Evolutionary conservation across 2,329 filamentous ascomycete genomes (phyloP).

Genomic region (Fulvia fulva): DNA sequence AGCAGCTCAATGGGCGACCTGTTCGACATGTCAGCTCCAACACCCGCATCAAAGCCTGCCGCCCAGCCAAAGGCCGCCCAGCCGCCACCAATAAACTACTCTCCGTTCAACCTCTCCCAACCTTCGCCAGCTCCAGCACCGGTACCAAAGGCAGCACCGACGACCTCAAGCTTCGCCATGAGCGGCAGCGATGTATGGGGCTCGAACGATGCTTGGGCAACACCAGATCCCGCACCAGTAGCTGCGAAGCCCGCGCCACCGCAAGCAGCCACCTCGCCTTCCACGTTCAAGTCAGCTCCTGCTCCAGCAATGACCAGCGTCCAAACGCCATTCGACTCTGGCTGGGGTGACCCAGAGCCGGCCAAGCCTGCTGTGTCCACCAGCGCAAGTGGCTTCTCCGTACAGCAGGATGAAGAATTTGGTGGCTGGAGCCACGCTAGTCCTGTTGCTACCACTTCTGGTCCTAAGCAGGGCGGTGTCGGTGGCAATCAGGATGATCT

Average conservation of each 20-base stretch:
- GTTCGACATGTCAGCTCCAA: constrained; percentile 62
- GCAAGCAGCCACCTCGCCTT: constrained; percentile 36
- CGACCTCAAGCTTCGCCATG: constrained; percentile 39
- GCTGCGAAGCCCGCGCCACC: constrained; percentile 29
- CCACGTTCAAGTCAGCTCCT: constrained; percentile 41
- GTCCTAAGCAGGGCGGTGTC: constrained; percentile 50
- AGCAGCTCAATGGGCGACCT: constrained; percentile 67
- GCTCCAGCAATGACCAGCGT: constrained; percentile 18
- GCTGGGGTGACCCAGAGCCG: constrained; percentile 61
- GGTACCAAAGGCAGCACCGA: constrained; percentile 32
- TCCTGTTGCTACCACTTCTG: constrained; percentile 40
- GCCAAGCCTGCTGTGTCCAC: constrained; percentile 45
- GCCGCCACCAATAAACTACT: constrained; percentile 34
- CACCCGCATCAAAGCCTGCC: constrained; percentile 35
- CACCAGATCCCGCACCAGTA: constrained; percentile 48
- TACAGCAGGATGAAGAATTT: constrained; percentile 89
- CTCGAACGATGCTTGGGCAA: constrained; percentile 74
- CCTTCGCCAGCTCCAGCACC: constrained; percentile 40
- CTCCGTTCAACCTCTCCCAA: constrained; percentile 74
- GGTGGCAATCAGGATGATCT: constrained; percentile 63
- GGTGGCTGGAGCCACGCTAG: constrained; percentile 83
- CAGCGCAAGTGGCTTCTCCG: constrained; percentile 41
- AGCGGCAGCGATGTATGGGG: constrained; percentile 75
- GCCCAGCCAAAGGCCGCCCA: constrained; percentile 26
- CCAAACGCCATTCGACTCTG: constrained; percentile 42